Percentiles rank a stretch among this genome's conserved stretches.
phyloP scores from a whole-genome alignment of 257 asterid species.

The Solanum bulbocastanum region DNA sequence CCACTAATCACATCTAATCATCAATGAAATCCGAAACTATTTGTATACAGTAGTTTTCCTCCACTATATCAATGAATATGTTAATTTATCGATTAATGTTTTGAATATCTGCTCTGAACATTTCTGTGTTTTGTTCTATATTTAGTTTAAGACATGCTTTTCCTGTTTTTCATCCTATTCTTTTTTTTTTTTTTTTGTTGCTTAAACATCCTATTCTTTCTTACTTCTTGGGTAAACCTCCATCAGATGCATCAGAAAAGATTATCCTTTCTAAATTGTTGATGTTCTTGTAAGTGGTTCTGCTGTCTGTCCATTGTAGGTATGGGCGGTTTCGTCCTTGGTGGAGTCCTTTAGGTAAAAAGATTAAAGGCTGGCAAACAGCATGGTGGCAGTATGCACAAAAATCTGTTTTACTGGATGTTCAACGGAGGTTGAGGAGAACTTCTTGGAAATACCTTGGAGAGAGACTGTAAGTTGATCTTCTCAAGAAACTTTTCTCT shows the following conservation, averaged over 20 bases:
- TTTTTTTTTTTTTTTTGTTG: too few species aligned
- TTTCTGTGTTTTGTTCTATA: not conserved
- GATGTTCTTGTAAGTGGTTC: constrained; percentile 2
- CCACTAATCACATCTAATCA: not conserved
- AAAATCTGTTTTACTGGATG: constrained; percentile 76
- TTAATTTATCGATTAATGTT: not conserved
- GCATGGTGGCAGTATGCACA: constrained; percentile 98
- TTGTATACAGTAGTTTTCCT: not conserved
- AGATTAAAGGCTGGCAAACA: constrained; percentile 76
- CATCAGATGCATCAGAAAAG: not conserved
- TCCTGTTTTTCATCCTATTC: not conserved
- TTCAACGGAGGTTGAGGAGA: constrained; percentile 63
- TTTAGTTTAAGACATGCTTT: not conserved
- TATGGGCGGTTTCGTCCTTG: constrained; percentile 94
- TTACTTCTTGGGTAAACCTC: not conserved
- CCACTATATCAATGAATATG: not conserved
- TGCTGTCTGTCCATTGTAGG: constrained; percentile 29
- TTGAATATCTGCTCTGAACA: not conserved
- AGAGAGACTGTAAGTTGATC: constrained; percentile 75
- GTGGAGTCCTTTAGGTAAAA: constrained; percentile 71
- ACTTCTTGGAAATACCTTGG: constrained; percentile 95
- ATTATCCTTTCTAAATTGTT: not conserved
- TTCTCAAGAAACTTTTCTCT: not conserved
- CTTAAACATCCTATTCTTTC: not conserved
- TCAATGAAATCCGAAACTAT: not conserved